Percentiles rank a stretch among this genome's conserved stretches.
Conservation (phyloP, 2,329 filamentous ascomycete genomes). For the Botryotinia globosa region DNA sequence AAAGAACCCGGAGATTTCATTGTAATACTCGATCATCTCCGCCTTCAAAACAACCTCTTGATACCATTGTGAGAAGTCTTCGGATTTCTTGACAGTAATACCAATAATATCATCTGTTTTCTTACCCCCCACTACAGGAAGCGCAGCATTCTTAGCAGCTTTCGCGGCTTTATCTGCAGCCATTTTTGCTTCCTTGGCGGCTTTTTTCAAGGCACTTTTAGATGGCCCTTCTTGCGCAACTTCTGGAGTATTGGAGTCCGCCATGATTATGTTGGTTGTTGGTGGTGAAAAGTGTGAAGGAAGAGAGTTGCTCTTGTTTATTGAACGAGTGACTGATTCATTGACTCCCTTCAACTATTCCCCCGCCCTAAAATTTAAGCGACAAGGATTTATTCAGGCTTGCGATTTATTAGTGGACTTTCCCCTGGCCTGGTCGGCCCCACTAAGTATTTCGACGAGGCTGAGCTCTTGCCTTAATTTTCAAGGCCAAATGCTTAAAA, state of each 20-base stretch:
- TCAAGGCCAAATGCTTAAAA: conserved; percentile 21
- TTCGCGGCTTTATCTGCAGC: conserved; percentile 61
- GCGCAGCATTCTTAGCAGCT: conserved; percentile 54
- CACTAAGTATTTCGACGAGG: conserved; percentile 7
- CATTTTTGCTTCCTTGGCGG: conserved; percentile 61
- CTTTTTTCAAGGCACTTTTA: conserved; percentile 65
- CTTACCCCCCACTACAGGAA: conserved; percentile 56
- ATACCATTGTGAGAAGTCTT: conserved; percentile 93
- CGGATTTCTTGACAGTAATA: conserved; percentile 80
- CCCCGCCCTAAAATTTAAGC: conserved; percentile 20
- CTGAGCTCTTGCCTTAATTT: conserved; percentile 16
- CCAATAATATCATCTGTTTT: conserved; percentile 72
- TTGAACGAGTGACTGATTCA: not conserved
- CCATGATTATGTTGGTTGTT: conserved; percentile 25
- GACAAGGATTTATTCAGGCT: conserved; percentile 13
- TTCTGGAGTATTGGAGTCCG: conserved; percentile 24
- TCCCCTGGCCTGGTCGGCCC: not conserved
- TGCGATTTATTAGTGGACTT: not conserved
- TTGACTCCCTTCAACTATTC: not conserved
- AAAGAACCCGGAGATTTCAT: conserved; percentile 93
- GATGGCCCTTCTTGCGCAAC: conserved; percentile 42
- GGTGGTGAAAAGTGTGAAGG: not conserved
- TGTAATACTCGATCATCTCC: conserved; percentile 95
- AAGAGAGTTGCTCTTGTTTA: not conserved
- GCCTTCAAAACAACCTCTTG: conserved; percentile 96